These are phyloP conservation scores for Sugiyamaella floridensis DNA, from an alignment of 805 yeast genomes.

Conservation along the genomic window DNA sequence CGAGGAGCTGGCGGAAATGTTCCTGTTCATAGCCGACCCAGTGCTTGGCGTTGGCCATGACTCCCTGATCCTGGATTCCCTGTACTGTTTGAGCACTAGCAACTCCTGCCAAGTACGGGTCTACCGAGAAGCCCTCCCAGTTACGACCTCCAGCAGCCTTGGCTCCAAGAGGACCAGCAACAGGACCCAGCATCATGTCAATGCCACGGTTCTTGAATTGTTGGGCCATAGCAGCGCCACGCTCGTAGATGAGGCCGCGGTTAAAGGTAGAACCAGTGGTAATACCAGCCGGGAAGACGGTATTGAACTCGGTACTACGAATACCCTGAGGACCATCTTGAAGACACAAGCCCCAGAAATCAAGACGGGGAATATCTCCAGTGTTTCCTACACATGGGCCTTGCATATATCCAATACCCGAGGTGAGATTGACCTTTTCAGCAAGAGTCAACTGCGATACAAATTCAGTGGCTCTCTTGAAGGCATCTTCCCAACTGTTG, in stretches of 20 bases:
- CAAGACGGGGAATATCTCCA: slow-evolving; percentile 49
- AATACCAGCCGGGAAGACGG: slow-evolving; percentile 52
- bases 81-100: slow-evolving; percentile 46
- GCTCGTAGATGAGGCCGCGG: slow-evolving; percentile 41
- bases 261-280: slow-evolving; percentile 56
- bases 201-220: slow-evolving; percentile 51
- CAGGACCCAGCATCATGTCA: slow-evolving; percentile 50
- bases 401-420: slow-evolving; percentile 58
- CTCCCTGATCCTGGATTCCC: slow-evolving; percentile 54
- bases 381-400: slow-evolving; percentile 60
- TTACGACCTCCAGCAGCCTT: slow-evolving; percentile 59
- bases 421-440: slow-evolving; percentile 56
- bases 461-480: slow-evolving; percentile 47
- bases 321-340: slow-evolving; percentile 63
- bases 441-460: slow-evolving; percentile 50
- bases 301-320: slow-evolving; percentile 48
- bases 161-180: slow-evolving; percentile 53
- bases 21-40: slow-evolving; percentile 59
- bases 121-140: slow-evolving; percentile 60
- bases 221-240: slow-evolving; percentile 52
- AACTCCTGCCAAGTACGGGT: slow-evolving; percentile 54
- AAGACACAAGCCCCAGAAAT: slow-evolving; percentile 48
- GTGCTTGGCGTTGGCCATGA: slow-evolving; percentile 51
- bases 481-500: slow-evolving; percentile 53
- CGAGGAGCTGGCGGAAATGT: slow-evolving; percentile 47